Evolutionary conservation across 2,329 filamentous ascomycete species (phyloP).

Genomic region (Aspergillus brunneoviolaceus): DNA sequence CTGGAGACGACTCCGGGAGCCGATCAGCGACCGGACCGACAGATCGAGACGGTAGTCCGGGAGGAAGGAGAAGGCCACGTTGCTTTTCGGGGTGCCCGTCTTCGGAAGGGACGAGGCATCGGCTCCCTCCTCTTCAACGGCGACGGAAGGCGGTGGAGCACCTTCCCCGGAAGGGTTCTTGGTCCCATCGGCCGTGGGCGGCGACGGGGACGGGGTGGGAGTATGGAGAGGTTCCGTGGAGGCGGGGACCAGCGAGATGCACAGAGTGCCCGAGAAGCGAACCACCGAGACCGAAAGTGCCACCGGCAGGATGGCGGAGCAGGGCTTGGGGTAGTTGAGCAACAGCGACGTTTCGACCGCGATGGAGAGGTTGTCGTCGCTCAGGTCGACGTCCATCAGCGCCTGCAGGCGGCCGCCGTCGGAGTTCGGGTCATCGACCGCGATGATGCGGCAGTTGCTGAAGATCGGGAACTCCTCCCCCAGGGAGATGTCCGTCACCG

Average conservation of each 20-base stretch:
- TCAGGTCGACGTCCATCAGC: constrained; percentile 93
- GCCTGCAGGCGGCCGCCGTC: constrained; percentile 82
- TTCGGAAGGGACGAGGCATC: constrained; percentile 20
- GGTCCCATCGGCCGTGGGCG: constrained; percentile 25
- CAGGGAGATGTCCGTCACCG: constrained; percentile 86
- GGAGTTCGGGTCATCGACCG: constrained; percentile 60
- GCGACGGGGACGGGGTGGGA: constrained; percentile 32
- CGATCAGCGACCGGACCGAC: constrained; percentile 63
- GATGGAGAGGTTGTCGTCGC: constrained; percentile 85
- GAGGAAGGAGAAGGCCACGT: constrained; percentile 86
- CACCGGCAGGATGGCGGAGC: constrained; percentile 86
- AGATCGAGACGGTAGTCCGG: constrained; percentile 65
- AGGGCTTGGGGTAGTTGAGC: constrained; percentile 89
- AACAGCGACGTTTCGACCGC: constrained; percentile 92
- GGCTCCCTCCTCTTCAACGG: constrained; percentile 1
- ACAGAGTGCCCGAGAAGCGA: constrained; percentile 90
- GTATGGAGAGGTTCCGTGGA: constrained; percentile 39
- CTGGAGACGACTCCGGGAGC: constrained; percentile 61
- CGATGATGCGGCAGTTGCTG: constrained; percentile 94
- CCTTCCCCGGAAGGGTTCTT: constrained; percentile 17
- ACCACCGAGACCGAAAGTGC: constrained; percentile 89
- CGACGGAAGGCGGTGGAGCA: not conserved
- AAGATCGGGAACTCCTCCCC: constrained; percentile 98
- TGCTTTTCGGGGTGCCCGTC: constrained; percentile 67
- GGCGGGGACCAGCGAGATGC: constrained; percentile 85